Conservation (phyloP, 306 rosid genomes). For the Pyrus betulifolia region DNA sequence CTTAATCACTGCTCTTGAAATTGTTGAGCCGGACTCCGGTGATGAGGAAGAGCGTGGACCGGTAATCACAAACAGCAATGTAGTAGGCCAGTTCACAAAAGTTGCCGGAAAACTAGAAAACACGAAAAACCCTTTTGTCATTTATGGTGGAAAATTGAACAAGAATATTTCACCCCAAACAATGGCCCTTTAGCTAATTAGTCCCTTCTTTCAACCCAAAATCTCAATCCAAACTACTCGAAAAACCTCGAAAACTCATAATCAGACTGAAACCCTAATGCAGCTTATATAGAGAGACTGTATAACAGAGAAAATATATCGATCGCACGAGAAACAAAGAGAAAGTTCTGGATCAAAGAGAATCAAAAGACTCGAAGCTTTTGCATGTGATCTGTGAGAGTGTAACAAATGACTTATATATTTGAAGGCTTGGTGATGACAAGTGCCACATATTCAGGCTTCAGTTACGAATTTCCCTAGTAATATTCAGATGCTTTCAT, state of each 20-base stretch:
- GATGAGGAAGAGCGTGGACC: constrained; percentile 32
- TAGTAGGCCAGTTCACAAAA: constrained; percentile 9
- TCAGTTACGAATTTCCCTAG: background rate
- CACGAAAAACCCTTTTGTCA: constrained; percentile 47
- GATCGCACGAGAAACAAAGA: background rate
- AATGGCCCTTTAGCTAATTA: background rate
- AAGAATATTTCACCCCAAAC: constrained; percentile 4
- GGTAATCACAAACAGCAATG: constrained; percentile 10
- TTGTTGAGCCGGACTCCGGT: constrained; percentile 27
- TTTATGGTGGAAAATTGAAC: constrained; percentile 25
- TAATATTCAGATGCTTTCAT: background rate
- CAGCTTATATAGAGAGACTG: background rate
- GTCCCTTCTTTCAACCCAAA: background rate
- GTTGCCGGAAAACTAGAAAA: constrained; percentile 5
- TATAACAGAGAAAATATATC: background rate
- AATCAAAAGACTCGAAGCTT: background rate
- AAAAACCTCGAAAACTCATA: background rate
- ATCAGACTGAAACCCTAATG: background rate
- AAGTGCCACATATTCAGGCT: background rate
- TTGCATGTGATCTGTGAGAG: background rate
- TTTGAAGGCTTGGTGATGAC: background rate
- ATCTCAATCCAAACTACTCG: background rate
- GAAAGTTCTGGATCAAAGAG: background rate
- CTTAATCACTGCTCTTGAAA: constrained; percentile 46
- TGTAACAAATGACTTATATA: background rate